These are phyloP conservation scores for Cytospora chrysosperma DNA, from an alignment of 2,329 filamentous ascomycete genomes.

Conservation along the genomic window DNA sequence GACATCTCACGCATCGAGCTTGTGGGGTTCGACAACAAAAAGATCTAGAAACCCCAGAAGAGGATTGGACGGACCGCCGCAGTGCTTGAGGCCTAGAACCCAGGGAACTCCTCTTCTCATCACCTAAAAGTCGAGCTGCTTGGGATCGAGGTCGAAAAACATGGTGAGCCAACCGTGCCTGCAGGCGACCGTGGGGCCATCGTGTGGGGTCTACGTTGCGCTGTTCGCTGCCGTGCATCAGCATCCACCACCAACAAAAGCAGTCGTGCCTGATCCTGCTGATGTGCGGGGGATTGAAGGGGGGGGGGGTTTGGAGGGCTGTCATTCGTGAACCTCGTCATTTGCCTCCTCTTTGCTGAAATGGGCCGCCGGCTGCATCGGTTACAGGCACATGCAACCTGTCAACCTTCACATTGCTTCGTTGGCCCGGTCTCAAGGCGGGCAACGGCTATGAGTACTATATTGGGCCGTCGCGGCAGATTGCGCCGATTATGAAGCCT, in stretches of 20 bases:
- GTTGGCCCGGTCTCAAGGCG: neutral
- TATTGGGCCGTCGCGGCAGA: neutral
- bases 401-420: neutral
- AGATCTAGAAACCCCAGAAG: conserved; percentile 1
- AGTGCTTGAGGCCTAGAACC: conserved; percentile 2
- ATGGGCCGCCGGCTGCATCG: conserved; percentile 3
- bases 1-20: neutral
- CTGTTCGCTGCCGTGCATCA: conserved; percentile 8
- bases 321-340: neutral
- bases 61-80: neutral
- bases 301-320: neutral
- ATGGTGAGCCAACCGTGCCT: conserved; percentile 9
- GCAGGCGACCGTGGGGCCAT: neutral
- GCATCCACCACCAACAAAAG: neutral
- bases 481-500: neutral
- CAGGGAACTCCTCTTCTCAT: conserved; percentile 1
- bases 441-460: neutral
- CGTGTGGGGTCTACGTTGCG: conserved; percentile 5
- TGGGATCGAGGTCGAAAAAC: neutral
- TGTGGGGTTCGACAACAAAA: conserved; percentile 6
- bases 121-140: neutral
- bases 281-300: neutral
- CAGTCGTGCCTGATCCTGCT: conserved; percentile 1
- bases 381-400: conserved; percentile 8
- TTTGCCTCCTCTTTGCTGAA: conserved; percentile 1